Evolutionary conservation across 257 asterid genomes (phyloP), one percentile per base, ranked within the genome.

Genomic region (Nicotiana otophora): DNA sequence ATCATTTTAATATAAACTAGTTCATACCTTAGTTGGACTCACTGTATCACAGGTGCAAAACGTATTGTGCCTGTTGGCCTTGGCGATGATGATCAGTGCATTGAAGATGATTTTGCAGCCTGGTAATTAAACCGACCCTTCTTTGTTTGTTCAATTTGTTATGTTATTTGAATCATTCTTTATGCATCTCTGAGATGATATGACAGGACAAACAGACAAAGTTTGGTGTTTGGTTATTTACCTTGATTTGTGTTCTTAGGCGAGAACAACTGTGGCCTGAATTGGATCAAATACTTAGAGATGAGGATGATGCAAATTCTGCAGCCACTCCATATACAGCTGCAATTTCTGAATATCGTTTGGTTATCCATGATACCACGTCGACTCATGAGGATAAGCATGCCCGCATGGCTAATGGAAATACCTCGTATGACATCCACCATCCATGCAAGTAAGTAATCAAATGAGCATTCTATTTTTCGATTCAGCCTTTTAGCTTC

Each of bases 31-130:
- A 30, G 57, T 51, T 81, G 78, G 78, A n/a, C 83, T 81, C 53
- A 66, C 83, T 30, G 77, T 54, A 48, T 82, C 36, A 79, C 86
- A 92, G 97, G 95, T 89, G 97, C 92, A 79, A 92, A 88, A 48
- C 90, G 90, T 77, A 65, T 92, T 83, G 88, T 90, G 78, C 88
- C 91, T 19, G 39, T 91, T 23, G 97, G 97, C 64, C 93, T 92
- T 79, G 97, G 97, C 31, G 97, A 92, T 77, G 95, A 92, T 85
- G 97, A 92, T 88, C 97, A 92, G 85, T 91, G 97, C 89, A 92
- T 92, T 30, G 95, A 92, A 86, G 97, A 92, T 87, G 97, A 92
- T 84, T 92, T 92, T 86, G 16, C 93, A 86, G 92, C 93, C 60
- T 92, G 97, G 95, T 92, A 87, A 87, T 86, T 81, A n/a, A 53